These are phyloP conservation scores for Cucumis hystrix DNA, from an alignment of 306 rosid genomes.

Conservation along the genomic window DNA sequence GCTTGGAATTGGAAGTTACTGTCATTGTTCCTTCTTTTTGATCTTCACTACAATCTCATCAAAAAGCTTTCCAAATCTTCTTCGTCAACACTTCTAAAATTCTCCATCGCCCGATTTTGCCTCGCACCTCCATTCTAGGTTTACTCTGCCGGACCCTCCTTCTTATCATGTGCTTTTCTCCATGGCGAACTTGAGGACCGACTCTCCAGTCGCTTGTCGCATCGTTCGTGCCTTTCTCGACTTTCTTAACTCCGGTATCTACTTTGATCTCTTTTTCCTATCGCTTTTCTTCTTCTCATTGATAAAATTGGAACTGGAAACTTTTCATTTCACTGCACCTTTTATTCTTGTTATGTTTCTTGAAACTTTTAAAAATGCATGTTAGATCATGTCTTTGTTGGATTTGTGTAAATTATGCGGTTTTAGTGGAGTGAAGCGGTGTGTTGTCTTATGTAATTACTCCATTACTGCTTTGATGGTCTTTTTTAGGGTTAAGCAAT, in stretches of 20 bases:
- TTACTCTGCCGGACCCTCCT: not conserved
- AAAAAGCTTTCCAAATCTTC: not conserved
- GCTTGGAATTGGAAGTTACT: not conserved
- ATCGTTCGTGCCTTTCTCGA: constrained; percentile 63
- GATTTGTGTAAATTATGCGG: not conserved
- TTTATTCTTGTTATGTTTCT: not conserved
- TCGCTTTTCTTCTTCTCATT: not conserved
- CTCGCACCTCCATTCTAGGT: not conserved
- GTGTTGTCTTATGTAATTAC: not conserved
- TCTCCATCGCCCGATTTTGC: not conserved
- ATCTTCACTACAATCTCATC: not conserved
- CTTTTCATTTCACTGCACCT: not conserved
- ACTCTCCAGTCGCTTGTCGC: constrained; percentile 68
- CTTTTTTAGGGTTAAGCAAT: not conserved
- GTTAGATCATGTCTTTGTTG: not conserved
- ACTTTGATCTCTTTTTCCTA: not conserved
- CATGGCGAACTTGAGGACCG: constrained; percentile 27
- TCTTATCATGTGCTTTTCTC: constrained; percentile 1
- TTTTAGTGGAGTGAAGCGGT: not conserved
- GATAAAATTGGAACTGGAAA: not conserved
- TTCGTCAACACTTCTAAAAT: not conserved
- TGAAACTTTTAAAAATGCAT: not conserved
- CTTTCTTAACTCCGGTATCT: constrained; percentile 55
- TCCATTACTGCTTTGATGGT: not conserved
- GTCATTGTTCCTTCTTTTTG: not conserved